Evolutionary conservation across 176 grass and related monocot genomes (phyloP).

Genomic region (Leersia perrieri): DNA sequence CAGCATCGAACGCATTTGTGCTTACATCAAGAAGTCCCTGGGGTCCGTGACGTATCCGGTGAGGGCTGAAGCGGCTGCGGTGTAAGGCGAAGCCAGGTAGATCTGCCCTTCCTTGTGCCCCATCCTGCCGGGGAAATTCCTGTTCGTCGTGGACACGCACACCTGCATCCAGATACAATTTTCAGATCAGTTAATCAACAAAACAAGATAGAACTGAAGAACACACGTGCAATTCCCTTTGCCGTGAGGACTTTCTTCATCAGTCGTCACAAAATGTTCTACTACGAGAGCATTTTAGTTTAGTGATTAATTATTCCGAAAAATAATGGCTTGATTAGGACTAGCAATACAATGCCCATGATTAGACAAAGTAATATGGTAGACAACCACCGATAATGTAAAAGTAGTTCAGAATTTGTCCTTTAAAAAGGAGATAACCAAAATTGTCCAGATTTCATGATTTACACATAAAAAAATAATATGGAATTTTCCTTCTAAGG

Average conservation of each 20-base stretch:
- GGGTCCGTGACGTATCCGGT: conserved; percentile 89
- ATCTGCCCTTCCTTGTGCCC: conserved; percentile 96
- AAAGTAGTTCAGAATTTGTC: no score
- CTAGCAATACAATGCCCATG: no score
- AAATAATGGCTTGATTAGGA: no score
- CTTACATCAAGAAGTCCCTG: conserved; percentile 63
- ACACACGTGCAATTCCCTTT: background rate
- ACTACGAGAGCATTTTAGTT: background rate
- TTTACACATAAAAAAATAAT: no score
- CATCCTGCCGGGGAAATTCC: conserved; percentile 97
- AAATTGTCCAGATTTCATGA: no score
- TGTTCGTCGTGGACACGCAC: conserved; percentile 91
- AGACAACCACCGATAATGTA: no score
- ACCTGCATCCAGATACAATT: conserved; percentile 47
- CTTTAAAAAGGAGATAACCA: no score
- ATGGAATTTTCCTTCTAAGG: background rate
- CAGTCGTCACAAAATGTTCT: background rate
- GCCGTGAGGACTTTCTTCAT: background rate
- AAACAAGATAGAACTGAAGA: background rate
- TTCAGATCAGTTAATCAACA: background rate
- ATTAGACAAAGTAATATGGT: no score
- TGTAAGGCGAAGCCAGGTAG: conserved; percentile 90
- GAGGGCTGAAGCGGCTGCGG: conserved; percentile 68
- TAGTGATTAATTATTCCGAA: background rate
- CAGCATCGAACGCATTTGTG: background rate